Percentiles rank a stretch among this genome's conserved stretches.
phyloP scores from a whole-genome alignment of 306 rosid species.

The Abrus precatorius region DNA sequence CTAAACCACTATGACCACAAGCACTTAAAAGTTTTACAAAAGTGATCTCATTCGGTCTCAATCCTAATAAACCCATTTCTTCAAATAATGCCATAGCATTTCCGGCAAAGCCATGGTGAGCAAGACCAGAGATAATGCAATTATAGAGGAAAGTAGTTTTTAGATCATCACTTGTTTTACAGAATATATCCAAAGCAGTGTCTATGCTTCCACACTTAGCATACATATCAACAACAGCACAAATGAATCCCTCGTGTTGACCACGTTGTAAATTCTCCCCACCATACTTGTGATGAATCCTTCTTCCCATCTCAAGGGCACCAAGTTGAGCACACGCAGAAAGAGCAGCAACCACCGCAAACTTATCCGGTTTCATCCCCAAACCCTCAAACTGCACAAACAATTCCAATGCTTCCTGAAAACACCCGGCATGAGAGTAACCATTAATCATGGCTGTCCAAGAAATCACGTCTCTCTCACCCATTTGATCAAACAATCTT shows the following conservation, averaged over 20 bases:
- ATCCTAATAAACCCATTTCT: slow-evolving; percentile 53
- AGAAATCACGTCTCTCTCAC: slow-evolving; percentile 51
- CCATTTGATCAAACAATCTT: slow-evolving; percentile 52
- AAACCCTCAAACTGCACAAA: slow-evolving; percentile 54
- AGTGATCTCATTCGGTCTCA: slow-evolving; percentile 52
- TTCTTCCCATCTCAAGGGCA: slow-evolving; percentile 56
- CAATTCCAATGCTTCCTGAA: slow-evolving; percentile 56
- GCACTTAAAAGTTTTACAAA: slow-evolving; percentile 60
- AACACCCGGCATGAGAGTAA: slow-evolving; percentile 49
- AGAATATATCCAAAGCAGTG: slow-evolving; percentile 57
- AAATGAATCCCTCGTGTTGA: slow-evolving; percentile 31
- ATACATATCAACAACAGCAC: slow-evolving; percentile 61
- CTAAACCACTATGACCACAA: slow-evolving; percentile 61
- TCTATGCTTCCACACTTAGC: slow-evolving; percentile 59
- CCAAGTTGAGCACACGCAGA: slow-evolving; percentile 59
- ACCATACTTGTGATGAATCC: slow-evolving; percentile 56
- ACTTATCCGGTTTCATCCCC: slow-evolving; percentile 50
- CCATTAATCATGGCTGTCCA: slow-evolving; percentile 62
- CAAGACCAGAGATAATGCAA: slow-evolving; percentile 62
- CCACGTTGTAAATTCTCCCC: slow-evolving; percentile 40
- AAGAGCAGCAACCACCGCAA: slow-evolving; percentile 53
- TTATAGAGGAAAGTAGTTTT: slow-evolving; percentile 54
- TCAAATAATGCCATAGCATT: slow-evolving; percentile 45
- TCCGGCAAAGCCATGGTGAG: slow-evolving; percentile 60
- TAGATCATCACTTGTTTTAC: slow-evolving; percentile 39